Evolutionary conservation across 805 yeast species (phyloP).

Genomic region (Candida xyloterini): DNA sequence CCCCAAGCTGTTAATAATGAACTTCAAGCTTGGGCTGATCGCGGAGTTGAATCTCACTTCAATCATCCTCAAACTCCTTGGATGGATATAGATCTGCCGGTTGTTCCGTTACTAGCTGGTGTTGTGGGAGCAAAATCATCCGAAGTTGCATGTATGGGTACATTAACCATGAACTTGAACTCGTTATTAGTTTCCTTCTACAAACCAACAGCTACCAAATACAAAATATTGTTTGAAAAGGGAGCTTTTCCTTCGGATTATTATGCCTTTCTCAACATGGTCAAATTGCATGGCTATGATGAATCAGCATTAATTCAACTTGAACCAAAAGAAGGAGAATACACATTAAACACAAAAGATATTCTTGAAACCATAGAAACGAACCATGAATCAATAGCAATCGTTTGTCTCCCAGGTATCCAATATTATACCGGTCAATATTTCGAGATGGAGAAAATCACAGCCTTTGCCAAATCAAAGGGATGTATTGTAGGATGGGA

Average conservation of each 20-base stretch:
- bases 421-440: slow-evolving; percentile 91
- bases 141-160: slow-evolving; percentile 90
- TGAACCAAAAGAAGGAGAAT: slow-evolving; percentile 56
- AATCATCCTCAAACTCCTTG: slow-evolving; percentile 70
- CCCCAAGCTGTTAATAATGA: slow-evolving; percentile 58
- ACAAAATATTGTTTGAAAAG: slow-evolving; percentile 77
- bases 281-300: slow-evolving; percentile 51
- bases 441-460: slow-evolving; percentile 73
- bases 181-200: slow-evolving; percentile 72
- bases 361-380: slow-evolving; percentile 55
- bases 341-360: slow-evolving; percentile 57
- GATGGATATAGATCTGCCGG: slow-evolving; percentile 82
- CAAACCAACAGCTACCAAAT: slow-evolving; percentile 54
- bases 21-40: slow-evolving; percentile 73
- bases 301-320: slow-evolving; percentile 61
- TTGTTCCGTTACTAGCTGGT: slow-evolving; percentile 63
- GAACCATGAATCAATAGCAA: slow-evolving; percentile 59
- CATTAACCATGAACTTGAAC: slow-evolving; percentile 80
- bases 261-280: slow-evolving; percentile 79
- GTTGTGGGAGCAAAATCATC: slow-evolving; percentile 69
- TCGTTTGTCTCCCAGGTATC: slow-evolving; percentile 81
- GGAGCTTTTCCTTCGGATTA: slow-evolving; percentile 92
- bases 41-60: slow-evolving; percentile 86
- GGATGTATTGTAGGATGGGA: slow-evolving; percentile 85
- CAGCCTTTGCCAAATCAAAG: slow-evolving; percentile 52